phyloP scores from a whole-genome alignment of 2,329 filamentous ascomycete genomes.

The Botryotinia narcissicola region DNA sequence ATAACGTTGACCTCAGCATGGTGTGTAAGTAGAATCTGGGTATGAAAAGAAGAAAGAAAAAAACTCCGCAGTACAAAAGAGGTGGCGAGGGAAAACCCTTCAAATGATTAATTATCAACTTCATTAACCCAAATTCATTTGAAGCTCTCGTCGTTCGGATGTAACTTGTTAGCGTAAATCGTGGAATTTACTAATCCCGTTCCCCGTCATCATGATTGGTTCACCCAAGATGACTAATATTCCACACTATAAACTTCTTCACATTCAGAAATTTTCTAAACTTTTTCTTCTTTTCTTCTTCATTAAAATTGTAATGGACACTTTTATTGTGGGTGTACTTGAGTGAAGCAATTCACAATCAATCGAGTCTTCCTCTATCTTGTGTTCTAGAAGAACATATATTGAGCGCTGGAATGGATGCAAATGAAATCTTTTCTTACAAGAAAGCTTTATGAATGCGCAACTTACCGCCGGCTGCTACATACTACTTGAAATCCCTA shows the following conservation, averaged over 20 bases:
- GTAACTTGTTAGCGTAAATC: conserved; percentile 19
- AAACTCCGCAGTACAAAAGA: conserved; percentile 27
- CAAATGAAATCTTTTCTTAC: conserved; percentile 53
- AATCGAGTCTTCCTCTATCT: conserved; percentile 71
- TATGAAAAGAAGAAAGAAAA: conserved; percentile 42
- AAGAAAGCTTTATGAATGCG: conserved; percentile 44
- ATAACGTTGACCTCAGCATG: conserved; percentile 67
- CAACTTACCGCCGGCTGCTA: conserved; percentile 72
- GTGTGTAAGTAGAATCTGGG: conserved; percentile 56
- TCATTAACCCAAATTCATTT: conserved; percentile 16
- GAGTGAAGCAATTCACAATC: conserved; percentile 42
- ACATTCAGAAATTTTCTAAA: conserved; percentile 27
- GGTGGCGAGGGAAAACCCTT: conserved; percentile 13
- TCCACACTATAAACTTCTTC: conserved; percentile 30
- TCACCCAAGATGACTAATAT: conserved; percentile 22
- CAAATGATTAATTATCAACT: conserved; percentile 22
- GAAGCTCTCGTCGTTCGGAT: conserved; percentile 22
- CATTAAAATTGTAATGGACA: conserved; percentile 59
- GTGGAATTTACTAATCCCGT: conserved; percentile 30
- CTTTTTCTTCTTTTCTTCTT: conserved; percentile 41
- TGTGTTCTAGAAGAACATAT: conserved; percentile 59
- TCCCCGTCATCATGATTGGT: conserved; percentile 29
- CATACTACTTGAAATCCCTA: too few relatives aligned
- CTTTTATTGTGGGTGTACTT: conserved; percentile 72
- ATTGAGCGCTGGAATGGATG: conserved; percentile 68